Evolutionary conservation across 768 basidiomycete species (phyloP), one percentile per base, ranked within the genome.

Genomic region (Russula foetens): DNA sequence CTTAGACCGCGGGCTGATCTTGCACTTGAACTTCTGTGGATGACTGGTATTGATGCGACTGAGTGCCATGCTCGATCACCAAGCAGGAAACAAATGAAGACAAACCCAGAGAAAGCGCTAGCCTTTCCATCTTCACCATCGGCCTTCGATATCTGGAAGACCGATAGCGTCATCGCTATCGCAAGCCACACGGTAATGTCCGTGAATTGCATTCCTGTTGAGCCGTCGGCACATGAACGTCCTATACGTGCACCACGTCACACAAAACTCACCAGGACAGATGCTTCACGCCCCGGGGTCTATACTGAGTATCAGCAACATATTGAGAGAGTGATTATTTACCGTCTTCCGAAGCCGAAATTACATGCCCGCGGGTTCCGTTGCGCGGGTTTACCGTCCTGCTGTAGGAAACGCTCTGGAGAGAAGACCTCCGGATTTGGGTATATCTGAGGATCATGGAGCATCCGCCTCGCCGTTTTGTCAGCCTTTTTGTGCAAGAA

Each of bases 371-470:
- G 53, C 12, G 60, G 60, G 39, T 62, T 51, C 19, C 48, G 56
- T n/a, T 62, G 41, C 11, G 58, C 28, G 23, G 23, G 23, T 59
- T 53, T 59, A 17, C 44, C 58, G 43, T 53, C 31, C 43, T 21
- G 35, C 31, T 9, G 17, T 7, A 66, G 39, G 43, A 64, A 73
- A 9, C 73, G 61, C 24, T 73, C 73, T 5, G 72, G 72, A 3
- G 59, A 50, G 62, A 73, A 72, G 35, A 54, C 39, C 1, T 39
- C 47, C 1, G 71, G 71, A 38, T 70, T 59, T 8, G 65, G 65
- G 57, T 69, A 73, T 7, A 66, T 55, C 14, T 52, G 58, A 11
- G 68, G 67, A 31, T 72, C 69, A 48, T 68, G 69, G 8, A 70
- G 57, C 63, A 74, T 69, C 4, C 65, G 63, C 72, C 71, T 73